A percentile compares a stretch with the other conserved stretches of the same genome.
phyloP scores from a whole-genome alignment of 2,329 filamentous ascomycete genomes.

The Botrytis cinerea region DNA sequence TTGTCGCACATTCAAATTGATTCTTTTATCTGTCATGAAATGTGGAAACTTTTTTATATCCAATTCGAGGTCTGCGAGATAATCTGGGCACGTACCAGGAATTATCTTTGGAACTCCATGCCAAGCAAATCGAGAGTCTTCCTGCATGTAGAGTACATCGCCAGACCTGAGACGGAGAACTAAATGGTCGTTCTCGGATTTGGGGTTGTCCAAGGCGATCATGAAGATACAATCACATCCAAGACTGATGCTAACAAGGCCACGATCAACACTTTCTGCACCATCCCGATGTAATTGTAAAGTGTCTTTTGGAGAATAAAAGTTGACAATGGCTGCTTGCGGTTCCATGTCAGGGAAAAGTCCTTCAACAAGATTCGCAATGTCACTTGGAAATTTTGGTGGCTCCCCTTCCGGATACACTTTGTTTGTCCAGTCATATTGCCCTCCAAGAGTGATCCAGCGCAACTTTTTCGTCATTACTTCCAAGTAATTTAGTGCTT shows the following conservation, averaged over 20 bases:
- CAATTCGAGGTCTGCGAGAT: constrained; percentile 73
- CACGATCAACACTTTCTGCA: constrained; percentile 77
- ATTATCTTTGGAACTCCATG: constrained; percentile 91
- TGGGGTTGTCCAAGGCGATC: constrained; percentile 58
- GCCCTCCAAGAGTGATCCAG: constrained; percentile 92
- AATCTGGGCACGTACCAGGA: constrained; percentile 73
- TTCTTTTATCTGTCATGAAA: constrained; percentile 85
- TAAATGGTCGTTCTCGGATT: constrained; percentile 48
- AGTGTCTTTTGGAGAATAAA: constrained; percentile 88
- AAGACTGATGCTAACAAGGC: constrained; percentile 81
- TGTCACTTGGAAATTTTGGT: constrained; percentile 73
- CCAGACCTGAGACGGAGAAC: constrained; percentile 75
- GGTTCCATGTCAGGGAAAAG: constrained; percentile 77
- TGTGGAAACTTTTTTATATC: constrained; percentile 63
- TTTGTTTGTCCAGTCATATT: constrained; percentile 94
- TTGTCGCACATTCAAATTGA: constrained; percentile 92
- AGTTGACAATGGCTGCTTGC: constrained; percentile 90
- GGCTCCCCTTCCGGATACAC: constrained; percentile 70
- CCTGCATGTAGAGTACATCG: constrained; percentile 87
- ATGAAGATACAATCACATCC: constrained; percentile 91
- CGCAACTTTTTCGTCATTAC: constrained; percentile 79
- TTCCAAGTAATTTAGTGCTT: constrained; percentile 66
- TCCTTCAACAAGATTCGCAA: constrained; percentile 64
- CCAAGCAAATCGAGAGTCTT: constrained; percentile 83
- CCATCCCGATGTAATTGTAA: constrained; percentile 94